Evolutionary conservation across 2,329 filamentous ascomycete genomes (phyloP), one percentile per base, ranked within the genome.

Genomic region (Trichophaea hybrida): DNA sequence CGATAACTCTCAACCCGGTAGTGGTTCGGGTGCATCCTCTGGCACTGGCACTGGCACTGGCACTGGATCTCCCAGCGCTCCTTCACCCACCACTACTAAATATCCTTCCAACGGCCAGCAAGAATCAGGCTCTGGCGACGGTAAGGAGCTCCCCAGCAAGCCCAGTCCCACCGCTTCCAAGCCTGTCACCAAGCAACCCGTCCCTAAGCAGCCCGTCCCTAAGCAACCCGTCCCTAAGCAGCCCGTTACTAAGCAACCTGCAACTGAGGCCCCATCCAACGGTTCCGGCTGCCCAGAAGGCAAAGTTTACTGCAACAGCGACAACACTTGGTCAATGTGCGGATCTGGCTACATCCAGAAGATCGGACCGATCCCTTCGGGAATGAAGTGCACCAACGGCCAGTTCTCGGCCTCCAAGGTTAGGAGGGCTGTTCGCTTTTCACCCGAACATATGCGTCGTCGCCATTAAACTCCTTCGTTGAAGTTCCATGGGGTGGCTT

Each of bases 21-120:
- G 66, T 65, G 49, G 69, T 64, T 63, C 65, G 32, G 53, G 70
- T 52, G 64, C 65, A 12, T 65, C 66, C 35, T 64, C 69, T 49
- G 64, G 64, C 50, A 6, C 58, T 12, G 61, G 61, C 15, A 12
- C 58, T 12, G 61, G 61, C 15, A 12, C 48, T 51, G 24, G n/a
- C 48, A 51, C 32, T 12, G 48, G 48, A 24, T n/a, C 35, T 57
- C 66, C 49, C 57, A 63, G 6, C 61, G 59, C 35, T 49, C 64
- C 55, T 58, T 54, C 59, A 54, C 64, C 60, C 52, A 54, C 61
- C 31, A 56, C 50, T 60, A 64, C 52, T 52, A 59, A 66, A 64
- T 64, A 68, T 51, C 53, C 60, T 59, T 59, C 62, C 43, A 24
- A 55, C 51, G 62, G 55, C 7, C 43, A 43, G 32, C 48, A 56